A percentile compares a stretch with the other conserved stretches of the same genome.
phyloP scores from a whole-genome alignment of 768 basidiomycete species.

The Tylopilus rubrobrunneus region DNA sequence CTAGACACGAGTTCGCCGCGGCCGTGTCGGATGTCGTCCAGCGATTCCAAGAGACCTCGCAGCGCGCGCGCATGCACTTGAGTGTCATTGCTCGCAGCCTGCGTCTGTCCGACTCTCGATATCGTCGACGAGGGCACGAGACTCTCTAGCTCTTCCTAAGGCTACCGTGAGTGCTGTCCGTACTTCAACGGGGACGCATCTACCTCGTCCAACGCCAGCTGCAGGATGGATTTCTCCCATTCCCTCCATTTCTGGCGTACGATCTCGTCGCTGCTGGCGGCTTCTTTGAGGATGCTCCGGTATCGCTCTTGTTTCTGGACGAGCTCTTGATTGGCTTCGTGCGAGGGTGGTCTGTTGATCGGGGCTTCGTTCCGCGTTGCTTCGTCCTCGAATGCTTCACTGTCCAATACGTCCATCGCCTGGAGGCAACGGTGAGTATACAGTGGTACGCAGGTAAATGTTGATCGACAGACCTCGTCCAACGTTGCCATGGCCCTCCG shows the following conservation, averaged over 20 bases:
- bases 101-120: conserved; percentile 27
- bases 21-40: conserved; percentile 66
- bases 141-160: conserved; percentile 60
- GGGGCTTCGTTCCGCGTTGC: conserved; percentile 49
- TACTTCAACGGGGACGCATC: neutral
- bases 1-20: conserved; percentile 62
- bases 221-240: conserved; percentile 71
- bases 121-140: conserved; percentile 66
- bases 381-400: conserved; percentile 85
- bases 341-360: conserved; percentile 59
- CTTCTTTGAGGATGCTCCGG: conserved; percentile 65
- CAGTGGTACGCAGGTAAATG: neutral
- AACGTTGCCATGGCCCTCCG: conserved; percentile 57
- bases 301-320: conserved; percentile 70
- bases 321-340: conserved; percentile 74
- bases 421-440: conserved; percentile 28
- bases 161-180: conserved; percentile 1
- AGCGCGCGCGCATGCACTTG: conserved; percentile 65
- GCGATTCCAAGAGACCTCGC: conserved; percentile 69
- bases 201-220: conserved; percentile 69
- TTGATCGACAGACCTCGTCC: conserved; percentile 58
- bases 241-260: conserved; percentile 85
- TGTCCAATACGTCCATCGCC: conserved; percentile 89
- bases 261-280: conserved; percentile 68
- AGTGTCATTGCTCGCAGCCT: conserved; percentile 44